Percentiles rank a stretch among this genome's conserved stretches.
These are phyloP conservation scores for Leonotis leonurus DNA, from an alignment of 257 asterid genomes.

Conservation along the genomic window DNA sequence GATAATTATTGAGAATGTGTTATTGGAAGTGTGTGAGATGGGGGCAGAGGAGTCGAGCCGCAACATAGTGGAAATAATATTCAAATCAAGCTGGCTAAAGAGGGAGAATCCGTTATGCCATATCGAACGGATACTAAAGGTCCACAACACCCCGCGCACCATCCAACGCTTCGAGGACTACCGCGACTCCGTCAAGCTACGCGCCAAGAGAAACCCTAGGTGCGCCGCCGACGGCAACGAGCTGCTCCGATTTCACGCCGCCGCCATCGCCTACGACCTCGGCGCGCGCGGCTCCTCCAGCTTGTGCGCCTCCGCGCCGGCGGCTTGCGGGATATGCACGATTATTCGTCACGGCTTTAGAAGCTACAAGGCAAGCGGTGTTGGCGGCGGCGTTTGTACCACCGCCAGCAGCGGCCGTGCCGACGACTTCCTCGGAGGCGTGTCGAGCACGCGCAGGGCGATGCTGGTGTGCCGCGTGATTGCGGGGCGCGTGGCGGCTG, in stretches of 20 bases:
- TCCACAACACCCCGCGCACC: conserved; percentile 79
- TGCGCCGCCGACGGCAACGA: conserved; percentile 99
- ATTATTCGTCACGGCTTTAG: conserved; percentile 74
- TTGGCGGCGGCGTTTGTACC: conserved; percentile 69
- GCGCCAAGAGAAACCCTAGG: conserved; percentile 66
- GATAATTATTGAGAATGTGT: too few relatives aligned
- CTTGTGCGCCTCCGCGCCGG: conserved; percentile 61
- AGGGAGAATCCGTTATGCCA: conserved; percentile 61
- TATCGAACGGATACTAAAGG: conserved; percentile 86
- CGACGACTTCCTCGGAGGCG: conserved; percentile 44
- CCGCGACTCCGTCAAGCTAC: conserved; percentile 64
- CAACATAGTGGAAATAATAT: conserved; percentile 84
- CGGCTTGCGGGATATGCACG: conserved; percentile 76
- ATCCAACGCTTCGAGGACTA: conserved; percentile 96
- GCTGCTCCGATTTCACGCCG: conserved; percentile 73
- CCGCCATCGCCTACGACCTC: conserved; percentile 65
- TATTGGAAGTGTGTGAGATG: conserved; percentile 59
- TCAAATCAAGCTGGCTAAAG: conserved; percentile 94
- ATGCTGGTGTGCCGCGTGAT: conserved; percentile 91
- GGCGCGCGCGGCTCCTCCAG: conserved; percentile 68
- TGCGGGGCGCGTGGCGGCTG: conserved; percentile 54
- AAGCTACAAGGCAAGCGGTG: conserved; percentile 37
- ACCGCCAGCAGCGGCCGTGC: conserved; percentile 92
- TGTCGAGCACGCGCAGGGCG: conserved; percentile 37
- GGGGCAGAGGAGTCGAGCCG: conserved; percentile 90